A percentile compares a stretch with the other conserved stretches of the same genome.
These are phyloP conservation scores for Gossypium mustelinum DNA, from an alignment of 345 rosid genomes.

Conservation along the genomic window DNA sequence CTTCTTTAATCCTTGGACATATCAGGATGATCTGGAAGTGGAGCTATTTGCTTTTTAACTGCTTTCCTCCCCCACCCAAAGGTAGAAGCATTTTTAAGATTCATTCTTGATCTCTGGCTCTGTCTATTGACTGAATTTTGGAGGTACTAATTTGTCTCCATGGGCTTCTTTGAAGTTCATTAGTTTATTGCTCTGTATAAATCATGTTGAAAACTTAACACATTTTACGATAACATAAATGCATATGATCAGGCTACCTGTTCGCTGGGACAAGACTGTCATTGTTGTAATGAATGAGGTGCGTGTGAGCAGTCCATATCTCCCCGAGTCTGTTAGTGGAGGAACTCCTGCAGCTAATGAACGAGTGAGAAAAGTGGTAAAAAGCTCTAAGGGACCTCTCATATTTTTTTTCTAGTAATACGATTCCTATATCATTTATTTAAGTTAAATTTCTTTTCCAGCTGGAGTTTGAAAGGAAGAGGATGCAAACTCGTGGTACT, in stretches of 20 bases:
- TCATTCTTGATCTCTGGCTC: background rate
- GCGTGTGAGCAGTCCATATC: constrained; percentile 84
- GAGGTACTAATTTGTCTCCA: background rate
- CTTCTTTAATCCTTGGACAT: background rate
- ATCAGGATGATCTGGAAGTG: background rate
- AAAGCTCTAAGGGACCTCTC: constrained; percentile 15
- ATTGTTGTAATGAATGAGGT: constrained; percentile 94
- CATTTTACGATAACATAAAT: constrained; percentile 7
- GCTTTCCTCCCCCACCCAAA: background rate
- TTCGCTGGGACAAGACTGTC: constrained; percentile 89
- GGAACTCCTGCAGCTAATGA: constrained; percentile 96
- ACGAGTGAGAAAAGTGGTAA: constrained; percentile 97
- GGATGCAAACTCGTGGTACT: constrained; percentile 49
- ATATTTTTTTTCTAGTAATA: background rate
- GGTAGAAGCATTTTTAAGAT: background rate
- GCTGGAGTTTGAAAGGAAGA: constrained; percentile 67
- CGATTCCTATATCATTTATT: background rate
- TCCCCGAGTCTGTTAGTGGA: constrained; percentile 78
- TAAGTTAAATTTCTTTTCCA: constrained; percentile 23
- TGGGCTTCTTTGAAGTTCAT: background rate
- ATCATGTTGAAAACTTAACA: background rate
- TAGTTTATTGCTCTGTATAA: background rate
- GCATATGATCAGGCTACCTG: constrained; percentile 73
- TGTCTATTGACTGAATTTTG: background rate
- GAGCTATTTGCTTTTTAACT: background rate